Percentiles rank a stretch among this genome's conserved stretches.
Evolutionary conservation across 2,329 filamentous ascomycete species (phyloP).

Genomic region (Phyllosticta citriasiana): DNA sequence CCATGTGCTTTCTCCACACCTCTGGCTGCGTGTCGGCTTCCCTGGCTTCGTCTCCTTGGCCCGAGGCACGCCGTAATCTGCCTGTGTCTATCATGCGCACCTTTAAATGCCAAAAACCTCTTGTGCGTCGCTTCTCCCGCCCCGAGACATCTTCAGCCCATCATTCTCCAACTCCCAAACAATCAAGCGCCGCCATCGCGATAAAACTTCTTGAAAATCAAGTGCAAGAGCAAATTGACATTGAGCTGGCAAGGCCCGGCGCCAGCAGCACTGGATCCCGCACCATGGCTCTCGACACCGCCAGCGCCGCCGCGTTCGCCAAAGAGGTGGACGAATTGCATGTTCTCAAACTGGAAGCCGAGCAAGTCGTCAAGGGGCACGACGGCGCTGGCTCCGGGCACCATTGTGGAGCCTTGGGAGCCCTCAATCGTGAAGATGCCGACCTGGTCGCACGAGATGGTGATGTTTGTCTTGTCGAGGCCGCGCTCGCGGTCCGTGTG

Average conservation of each 20-base stretch:
- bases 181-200: constrained; percentile 23
- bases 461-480: constrained; percentile 88
- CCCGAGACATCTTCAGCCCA: background rate
- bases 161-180: background rate
- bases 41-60: no score
- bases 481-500: constrained; percentile 58
- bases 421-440: constrained; percentile 91
- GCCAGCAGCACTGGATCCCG: background rate
- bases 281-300: constrained; percentile 32
- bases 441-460: constrained; percentile 87
- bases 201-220: constrained; percentile 99
- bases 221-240: constrained; percentile 90
- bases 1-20: no score
- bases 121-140: background rate
- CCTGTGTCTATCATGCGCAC: no score
- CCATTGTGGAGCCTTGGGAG: constrained; percentile 84
- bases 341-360: constrained; percentile 94
- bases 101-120: no score
- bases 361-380: constrained; percentile 87
- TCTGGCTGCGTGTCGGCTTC: no score
- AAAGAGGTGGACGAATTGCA: constrained; percentile 92
- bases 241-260: constrained; percentile 53
- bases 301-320: constrained; percentile 14
- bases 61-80: no score
- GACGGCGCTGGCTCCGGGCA: constrained; percentile 81